These are phyloP conservation scores for Lentinula raphanica DNA, from an alignment of 768 basidiomycete genomes.

Conservation along the genomic window DNA sequence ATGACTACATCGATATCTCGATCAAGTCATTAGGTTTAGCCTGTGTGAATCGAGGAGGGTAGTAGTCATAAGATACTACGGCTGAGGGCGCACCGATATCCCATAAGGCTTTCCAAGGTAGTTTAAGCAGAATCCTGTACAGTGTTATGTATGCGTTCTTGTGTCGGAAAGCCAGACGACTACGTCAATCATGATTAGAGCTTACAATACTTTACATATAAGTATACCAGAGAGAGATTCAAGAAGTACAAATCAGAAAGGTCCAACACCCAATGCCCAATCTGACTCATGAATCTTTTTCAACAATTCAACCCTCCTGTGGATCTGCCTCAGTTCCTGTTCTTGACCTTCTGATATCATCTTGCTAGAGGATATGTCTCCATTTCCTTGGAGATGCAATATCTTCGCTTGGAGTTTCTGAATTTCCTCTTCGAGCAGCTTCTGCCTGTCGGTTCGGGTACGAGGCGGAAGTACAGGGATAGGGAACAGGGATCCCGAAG, in stretches of 20 bases:
- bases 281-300: conserved; percentile 2
- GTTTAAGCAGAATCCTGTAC: no score
- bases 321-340: conserved; percentile 2
- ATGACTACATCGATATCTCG: no score
- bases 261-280: conserved; percentile 1
- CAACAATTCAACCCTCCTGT: conserved; percentile 1
- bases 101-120: no score
- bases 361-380: neutral
- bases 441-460: conserved; percentile 2
- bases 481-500: neutral
- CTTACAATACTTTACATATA: no score
- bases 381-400: neutral
- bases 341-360: neutral
- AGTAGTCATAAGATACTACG: no score
- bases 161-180: no score
- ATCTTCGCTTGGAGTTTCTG: conserved; percentile 3
- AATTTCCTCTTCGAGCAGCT: conserved; percentile 4
- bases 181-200: no score
- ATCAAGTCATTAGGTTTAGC: no score
- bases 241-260: neutral
- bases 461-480: conserved; percentile 4
- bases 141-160: no score
- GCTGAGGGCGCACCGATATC: no score
- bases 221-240: no score
- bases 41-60: no score